Percentiles rank a stretch among this genome's conserved stretches.
Evolutionary conservation across 169 alveolate genomes (phyloP).

Genomic region (Prorocentrum cordatum): DNA sequence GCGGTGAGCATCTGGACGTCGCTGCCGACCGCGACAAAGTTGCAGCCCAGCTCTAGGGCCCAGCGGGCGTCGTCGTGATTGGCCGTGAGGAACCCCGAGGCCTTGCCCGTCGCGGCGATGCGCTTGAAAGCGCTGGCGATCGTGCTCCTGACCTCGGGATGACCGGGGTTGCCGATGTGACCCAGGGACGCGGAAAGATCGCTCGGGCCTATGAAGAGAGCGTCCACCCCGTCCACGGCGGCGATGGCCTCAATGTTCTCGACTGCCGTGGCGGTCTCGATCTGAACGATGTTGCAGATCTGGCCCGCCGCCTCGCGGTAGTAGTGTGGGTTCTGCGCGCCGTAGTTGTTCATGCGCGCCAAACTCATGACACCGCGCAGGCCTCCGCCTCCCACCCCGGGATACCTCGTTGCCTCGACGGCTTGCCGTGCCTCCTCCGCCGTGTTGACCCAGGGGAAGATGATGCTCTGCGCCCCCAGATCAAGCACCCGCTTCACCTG

Average conservation of each 20-base stretch:
- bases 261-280: conserved; percentile 50
- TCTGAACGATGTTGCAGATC: conserved; percentile 57
- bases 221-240: conserved; percentile 52
- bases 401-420: conserved; percentile 34
- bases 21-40: conserved; percentile 49
- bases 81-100: conserved; percentile 47
- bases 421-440: conserved; percentile 23
- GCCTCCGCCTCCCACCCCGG: conserved; percentile 36
- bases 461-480: conserved; percentile 23
- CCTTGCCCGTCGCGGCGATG: conserved; percentile 64
- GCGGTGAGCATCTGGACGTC: conserved; percentile 58
- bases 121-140: conserved; percentile 20
- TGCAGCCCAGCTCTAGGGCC: conserved; percentile 36
- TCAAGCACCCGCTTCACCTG: conserved; percentile 46
- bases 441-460: conserved; percentile 46
- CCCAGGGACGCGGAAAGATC: conserved; percentile 54
- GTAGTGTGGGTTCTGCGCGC: conserved; percentile 56
- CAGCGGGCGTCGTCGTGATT: conserved; percentile 21
- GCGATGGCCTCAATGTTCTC: conserved; percentile 64
- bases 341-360: conserved; percentile 67
- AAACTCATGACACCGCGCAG: conserved; percentile 32
- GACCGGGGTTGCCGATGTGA: neutral
- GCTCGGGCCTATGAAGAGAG: conserved; percentile 62
- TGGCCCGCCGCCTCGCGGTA: conserved; percentile 58
- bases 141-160: neutral